Conservation (phyloP, 768 basidiomycete genomes). For the Porphyrellus cyaneotinctus region DNA sequence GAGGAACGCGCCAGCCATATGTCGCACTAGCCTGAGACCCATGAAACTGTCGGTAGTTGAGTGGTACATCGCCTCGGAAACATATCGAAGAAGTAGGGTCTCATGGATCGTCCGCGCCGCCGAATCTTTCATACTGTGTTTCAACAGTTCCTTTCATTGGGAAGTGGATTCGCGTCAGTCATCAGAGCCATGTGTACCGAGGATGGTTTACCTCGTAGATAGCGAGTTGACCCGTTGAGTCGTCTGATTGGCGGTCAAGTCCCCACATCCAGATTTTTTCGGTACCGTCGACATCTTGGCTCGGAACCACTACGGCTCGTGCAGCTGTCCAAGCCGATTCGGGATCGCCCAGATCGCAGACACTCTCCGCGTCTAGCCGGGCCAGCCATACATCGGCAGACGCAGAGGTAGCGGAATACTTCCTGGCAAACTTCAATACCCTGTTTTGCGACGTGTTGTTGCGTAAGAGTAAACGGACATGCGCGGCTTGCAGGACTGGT, state of each 20-base stretch:
- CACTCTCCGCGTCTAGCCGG: conserved; percentile 43
- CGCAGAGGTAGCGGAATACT: conserved; percentile 41
- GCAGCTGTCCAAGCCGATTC: conserved; percentile 43
- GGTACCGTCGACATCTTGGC: conserved; percentile 19
- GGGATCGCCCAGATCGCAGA: conserved; percentile 23
- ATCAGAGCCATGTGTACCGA: not conserved
- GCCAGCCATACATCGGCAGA: conserved; percentile 51
- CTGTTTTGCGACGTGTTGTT: conserved; percentile 28
- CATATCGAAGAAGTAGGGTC: conserved; percentile 44
- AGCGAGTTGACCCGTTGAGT: conserved; percentile 11
- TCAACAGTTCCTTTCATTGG: conserved; percentile 38
- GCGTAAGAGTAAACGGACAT: conserved; percentile 34
- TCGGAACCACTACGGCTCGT: conserved; percentile 32
- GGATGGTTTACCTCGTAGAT: conserved; percentile 33
- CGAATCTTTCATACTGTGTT: conserved; percentile 44
- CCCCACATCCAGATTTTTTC: conserved; percentile 57
- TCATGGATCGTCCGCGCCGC: conserved; percentile 41
- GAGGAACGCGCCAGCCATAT: conserved; percentile 40
- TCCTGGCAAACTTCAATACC: conserved; percentile 38
- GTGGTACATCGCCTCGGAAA: conserved; percentile 29
- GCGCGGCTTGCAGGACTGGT: conserved; percentile 34
- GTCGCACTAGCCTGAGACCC: conserved; percentile 33
- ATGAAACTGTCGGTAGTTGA: conserved; percentile 14
- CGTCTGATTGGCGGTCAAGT: conserved; percentile 26
- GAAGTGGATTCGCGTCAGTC: conserved; percentile 1